phyloP scores from a whole-genome alignment of 176 grass and related monocot genomes.

The Chrysopogon serrulatus region DNA sequence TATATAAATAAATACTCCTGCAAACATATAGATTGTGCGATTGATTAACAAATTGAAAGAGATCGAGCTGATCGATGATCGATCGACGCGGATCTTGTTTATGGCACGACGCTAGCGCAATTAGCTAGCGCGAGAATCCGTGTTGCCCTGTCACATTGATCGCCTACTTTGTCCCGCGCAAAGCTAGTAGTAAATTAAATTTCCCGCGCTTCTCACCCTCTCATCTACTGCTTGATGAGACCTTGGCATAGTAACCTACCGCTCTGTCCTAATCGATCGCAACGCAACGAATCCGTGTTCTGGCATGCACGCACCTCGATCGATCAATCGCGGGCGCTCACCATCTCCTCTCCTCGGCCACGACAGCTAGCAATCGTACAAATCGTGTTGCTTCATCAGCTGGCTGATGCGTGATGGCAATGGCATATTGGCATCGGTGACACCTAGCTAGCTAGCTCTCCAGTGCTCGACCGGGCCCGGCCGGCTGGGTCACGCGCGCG shows the following conservation, averaged over 20 bases:
- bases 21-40: neutral
- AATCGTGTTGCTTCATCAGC: neutral
- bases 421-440: neutral
- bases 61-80: neutral
- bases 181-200: neutral
- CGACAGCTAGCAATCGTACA: too few species aligned
- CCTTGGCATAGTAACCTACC: neutral
- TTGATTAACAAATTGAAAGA: neutral
- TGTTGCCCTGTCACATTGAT: neutral
- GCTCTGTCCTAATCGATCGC: neutral
- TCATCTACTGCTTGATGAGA: neutral
- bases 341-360: neutral
- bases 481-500: too few species aligned
- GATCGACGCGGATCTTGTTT: neutral
- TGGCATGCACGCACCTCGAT: too few species aligned
- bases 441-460: too few species aligned
- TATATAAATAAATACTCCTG: too few species aligned
- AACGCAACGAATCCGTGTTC: too few species aligned
- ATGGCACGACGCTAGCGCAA: neutral
- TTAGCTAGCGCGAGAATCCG: neutral
- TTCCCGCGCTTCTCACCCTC: neutral
- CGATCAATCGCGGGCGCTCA: neutral
- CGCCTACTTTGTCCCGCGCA: neutral
- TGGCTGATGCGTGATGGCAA: neutral
- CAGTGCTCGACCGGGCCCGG: too few species aligned